These are phyloP conservation scores for Nakazawaea siamensis DNA, from an alignment of 805 yeast genomes.

Conservation along the genomic window DNA sequence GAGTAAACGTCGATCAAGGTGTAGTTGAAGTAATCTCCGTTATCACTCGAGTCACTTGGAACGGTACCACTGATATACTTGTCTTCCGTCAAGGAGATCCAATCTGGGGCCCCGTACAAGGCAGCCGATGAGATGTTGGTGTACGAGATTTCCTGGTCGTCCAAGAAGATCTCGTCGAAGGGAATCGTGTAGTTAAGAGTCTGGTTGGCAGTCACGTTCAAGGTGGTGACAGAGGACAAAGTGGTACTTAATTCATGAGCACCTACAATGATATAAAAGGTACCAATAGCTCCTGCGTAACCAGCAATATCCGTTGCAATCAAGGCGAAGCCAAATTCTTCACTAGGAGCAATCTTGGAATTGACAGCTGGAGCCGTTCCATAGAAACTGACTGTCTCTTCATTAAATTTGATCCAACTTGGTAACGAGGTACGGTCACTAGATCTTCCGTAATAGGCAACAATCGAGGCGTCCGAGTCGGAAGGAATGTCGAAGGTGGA, in stretches of 20 bases:
- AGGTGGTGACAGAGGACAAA: constrained; percentile 41
- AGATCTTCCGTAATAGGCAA: constrained; percentile 76
- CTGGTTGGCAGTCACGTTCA: constrained; percentile 63
- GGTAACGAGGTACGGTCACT: constrained; percentile 83
- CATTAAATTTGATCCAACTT: constrained; percentile 75
- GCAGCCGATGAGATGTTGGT: constrained; percentile 48
- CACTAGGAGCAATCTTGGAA: constrained; percentile 83
- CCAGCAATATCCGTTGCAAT: constrained; percentile 77
- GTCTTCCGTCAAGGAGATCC: constrained; percentile 37
- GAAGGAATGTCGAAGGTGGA: constrained; percentile 44
- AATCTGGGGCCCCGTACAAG: constrained; percentile 48
- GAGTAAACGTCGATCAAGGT: constrained; percentile 51
- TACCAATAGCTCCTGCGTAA: constrained; percentile 59
- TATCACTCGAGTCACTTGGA: constrained; percentile 36
- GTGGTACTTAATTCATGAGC: constrained; percentile 77
- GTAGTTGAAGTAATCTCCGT: constrained; percentile 36
- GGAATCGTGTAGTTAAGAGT: constrained; percentile 53
- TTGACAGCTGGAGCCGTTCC: constrained; percentile 88
- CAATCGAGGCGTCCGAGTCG: constrained; percentile 38
- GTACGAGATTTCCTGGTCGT: constrained; percentile 39
- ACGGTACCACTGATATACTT: constrained; percentile 43
- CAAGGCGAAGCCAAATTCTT: constrained; percentile 56
- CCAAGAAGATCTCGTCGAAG: constrained; percentile 52
- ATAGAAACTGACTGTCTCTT: constrained; percentile 52
- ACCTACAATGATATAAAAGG: constrained; percentile 73